Evolutionary conservation across 352 stramenopile genomes (phyloP), one percentile per base, ranked within the genome.

Genomic region (Pythium sukuiense): DNA sequence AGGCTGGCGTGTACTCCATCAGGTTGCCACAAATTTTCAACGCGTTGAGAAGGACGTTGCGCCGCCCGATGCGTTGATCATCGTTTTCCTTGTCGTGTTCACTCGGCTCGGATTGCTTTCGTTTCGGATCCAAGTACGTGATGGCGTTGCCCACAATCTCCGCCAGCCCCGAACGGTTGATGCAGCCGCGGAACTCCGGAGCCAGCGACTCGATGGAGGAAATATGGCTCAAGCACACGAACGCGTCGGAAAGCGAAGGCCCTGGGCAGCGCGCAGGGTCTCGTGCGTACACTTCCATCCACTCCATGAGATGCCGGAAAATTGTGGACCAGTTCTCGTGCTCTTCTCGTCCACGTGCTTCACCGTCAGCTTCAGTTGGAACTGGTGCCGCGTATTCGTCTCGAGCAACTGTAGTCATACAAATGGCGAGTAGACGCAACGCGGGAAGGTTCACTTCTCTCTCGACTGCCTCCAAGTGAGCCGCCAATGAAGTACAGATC

Each of bases 201-300:
- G 70, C 60, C 7, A 81, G 26, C 12, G 54, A 33, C 8, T 60
- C 49, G 11, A 81, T 57, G 8, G 74, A 65, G 11, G 72, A 78
- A 8, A 91, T 59, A n/a, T 80, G 69, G 30, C 71, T 76, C 16
- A 91, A 45, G 37, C 71, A 79, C 6, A 50, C 62, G 29, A 80
- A 89, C 1, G 79, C 79, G 49, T 85, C 73, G 3, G 70, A 57
- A 0, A 91, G 57, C 2, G 75, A 73, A 12, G 33, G 63, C 3
- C 74, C n/a, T 2, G 71, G 52, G 16, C 74, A 81, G 1, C 43
- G 72, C 20, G 70, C 41, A 24, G 72, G 75, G 14, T 92, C 83
- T 26, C 78, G 71, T 4, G 72, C 74, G 30, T 83, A 90, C 11
- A 92, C 73, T 33, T 90, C 77, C 76, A 92, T 89, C 83, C 83